phyloP scores from a whole-genome alignment of 1,284 basidiomycete species.

The Boletus semigastroideus region DNA sequence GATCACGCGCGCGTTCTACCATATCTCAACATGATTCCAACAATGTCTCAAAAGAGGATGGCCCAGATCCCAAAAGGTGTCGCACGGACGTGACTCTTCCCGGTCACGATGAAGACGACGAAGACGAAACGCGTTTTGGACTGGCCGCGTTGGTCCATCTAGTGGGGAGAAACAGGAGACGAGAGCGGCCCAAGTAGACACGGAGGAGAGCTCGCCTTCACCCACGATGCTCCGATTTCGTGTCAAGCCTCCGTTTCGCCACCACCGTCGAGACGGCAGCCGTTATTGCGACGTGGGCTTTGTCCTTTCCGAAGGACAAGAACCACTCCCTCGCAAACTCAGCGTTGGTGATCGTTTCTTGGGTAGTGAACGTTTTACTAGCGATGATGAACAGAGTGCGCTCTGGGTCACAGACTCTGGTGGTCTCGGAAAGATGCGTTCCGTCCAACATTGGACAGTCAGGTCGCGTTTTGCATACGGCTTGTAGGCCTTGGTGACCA shows the following conservation, averaged over 20 bases:
- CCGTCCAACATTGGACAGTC: slow-evolving; percentile 92
- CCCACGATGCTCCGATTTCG: slow-evolving; percentile 29
- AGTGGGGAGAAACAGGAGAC: slow-evolving; percentile 8
- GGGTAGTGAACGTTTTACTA: slow-evolving; percentile 98
- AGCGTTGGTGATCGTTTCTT: slow-evolving; percentile 99
- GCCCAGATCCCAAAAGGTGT: slow-evolving; percentile 25
- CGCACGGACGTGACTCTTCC: slow-evolving; percentile 28
- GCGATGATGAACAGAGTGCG: slow-evolving; percentile 97
- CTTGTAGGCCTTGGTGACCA: slow-evolving; percentile 98
- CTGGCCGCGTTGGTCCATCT: slow-evolving; percentile 23
- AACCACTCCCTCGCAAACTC: slow-evolving; percentile 95
- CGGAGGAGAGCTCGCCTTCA: slow-evolving; percentile 22
- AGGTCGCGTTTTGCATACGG: slow-evolving; percentile 90
- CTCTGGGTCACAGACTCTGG: slow-evolving; percentile 85
- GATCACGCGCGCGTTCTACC: slow-evolving; percentile 29
- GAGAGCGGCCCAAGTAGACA: slow-evolving; percentile 5
- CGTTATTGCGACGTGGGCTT: slow-evolving; percentile 82
- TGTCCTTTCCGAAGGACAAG: slow-evolving; percentile 80
- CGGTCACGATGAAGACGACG: slow-evolving; percentile 33
- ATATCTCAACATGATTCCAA: slow-evolving; percentile 24
- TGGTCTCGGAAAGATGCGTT: slow-evolving; percentile 91
- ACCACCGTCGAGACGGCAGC: slow-evolving; percentile 36
- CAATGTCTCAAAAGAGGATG: slow-evolving; percentile 25
- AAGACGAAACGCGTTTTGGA: slow-evolving; percentile 37
- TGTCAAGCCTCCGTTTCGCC: slow-evolving; percentile 37